Base-by-base conservation (phyloP, 2,329 filamentous ascomycete genomes). In the Colletotrichum spinosum region DNA sequence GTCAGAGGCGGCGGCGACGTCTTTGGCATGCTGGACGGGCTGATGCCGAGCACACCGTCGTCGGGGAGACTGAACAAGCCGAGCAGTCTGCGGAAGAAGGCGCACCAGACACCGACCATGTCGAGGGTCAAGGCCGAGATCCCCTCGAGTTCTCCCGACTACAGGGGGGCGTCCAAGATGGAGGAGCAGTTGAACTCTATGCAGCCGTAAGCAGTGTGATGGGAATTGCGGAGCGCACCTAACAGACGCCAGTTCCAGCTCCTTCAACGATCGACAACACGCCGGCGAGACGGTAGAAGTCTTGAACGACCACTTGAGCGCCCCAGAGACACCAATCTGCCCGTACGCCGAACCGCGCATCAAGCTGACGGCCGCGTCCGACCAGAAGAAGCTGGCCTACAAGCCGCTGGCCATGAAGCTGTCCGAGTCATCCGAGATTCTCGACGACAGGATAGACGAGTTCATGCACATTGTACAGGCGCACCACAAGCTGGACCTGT, bases 381-480 rank as follows among this genome's bases (percentile, higher is more conserved):
- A 98, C 75, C 86, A 93, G 73, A 94, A 94, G 76, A 97, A 97
- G 76, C 90, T 97, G 70, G 88, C 84, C 1, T 99, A 98, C 79
- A 96, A 94, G 74, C 92, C 94, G 2, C 90, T 98, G 84, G 91
- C 93, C 2, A 97, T 98, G 94, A 97, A 97, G 73, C 84, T 96
- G 7, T 94, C 93, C 6, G 94, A 97, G 75, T 90, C 93, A 0
- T 97, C 95, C 5, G 94, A 97, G 76, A 92, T 97, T 49, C 85
- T 98, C 8, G 96, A 99, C 78, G 95, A 98, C 78, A 87, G 94
- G 71, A 97, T 99, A 80, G 94, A 98, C 72, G 93, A 94, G 68
- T 97, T 97, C 72, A 85, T 88, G 65, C 80, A 83, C n/a, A 77
- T 94, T 2, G 84, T 97, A 6, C 89, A 92, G 78, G 87, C 90